Conservation (phyloP, 371 early-diverging fungal genomes). For the Nematocida minor region DNA sequence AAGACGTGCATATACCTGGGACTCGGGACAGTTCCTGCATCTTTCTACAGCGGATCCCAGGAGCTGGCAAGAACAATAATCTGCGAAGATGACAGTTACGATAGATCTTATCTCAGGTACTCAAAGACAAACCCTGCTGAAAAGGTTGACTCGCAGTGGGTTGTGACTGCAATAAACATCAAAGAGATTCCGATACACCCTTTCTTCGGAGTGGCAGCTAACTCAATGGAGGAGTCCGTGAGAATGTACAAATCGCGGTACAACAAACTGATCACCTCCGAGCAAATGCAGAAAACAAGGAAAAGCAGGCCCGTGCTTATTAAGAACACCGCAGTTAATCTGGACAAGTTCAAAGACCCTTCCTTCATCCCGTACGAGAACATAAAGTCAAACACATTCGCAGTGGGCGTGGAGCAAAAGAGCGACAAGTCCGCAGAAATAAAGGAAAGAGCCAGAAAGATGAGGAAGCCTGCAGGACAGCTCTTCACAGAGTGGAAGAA, state of each 20-base stretch:
- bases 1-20: conserved; percentile 34
- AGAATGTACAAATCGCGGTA: conserved; percentile 12
- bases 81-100: background rate
- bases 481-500: conserved; percentile 43
- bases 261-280: background rate
- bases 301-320: background rate
- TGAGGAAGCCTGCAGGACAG: background rate
- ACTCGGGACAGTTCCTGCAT: conserved; percentile 19
- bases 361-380: conserved; percentile 49
- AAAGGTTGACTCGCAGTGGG: conserved; percentile 27
- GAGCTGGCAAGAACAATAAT: background rate
- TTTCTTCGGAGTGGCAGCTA: background rate
- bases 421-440: background rate
- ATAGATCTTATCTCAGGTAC: conserved; percentile 15
- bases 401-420: background rate
- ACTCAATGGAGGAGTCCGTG: background rate
- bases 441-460: background rate
- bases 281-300: background rate
- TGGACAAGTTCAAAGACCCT: conserved; percentile 44
- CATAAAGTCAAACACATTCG: conserved; percentile 24
- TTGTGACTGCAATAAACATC: background rate
- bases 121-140: conserved; percentile 31
- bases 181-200: conserved; percentile 1
- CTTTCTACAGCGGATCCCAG: background rate
- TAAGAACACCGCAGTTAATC: background rate